These are phyloP conservation scores for Vigna hirtella DNA, from an alignment of 306 rosid species.

Conservation along the genomic window DNA sequence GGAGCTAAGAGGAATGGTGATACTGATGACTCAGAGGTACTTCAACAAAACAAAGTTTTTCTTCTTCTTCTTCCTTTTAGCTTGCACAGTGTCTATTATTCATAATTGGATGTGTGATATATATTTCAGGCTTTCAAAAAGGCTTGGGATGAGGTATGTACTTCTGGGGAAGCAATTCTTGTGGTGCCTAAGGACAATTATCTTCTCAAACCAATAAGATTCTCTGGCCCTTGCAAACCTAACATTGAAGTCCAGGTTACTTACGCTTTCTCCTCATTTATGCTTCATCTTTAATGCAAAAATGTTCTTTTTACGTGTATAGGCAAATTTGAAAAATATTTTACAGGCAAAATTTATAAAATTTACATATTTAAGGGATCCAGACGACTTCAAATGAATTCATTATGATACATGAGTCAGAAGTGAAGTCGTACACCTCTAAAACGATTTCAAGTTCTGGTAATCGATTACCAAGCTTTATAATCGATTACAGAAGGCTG, in stretches of 20 bases:
- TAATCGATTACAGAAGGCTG: too few species aligned
- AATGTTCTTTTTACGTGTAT: too few species aligned
- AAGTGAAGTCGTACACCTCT: too few species aligned
- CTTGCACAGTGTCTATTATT: neutral
- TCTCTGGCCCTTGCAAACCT: constrained; percentile 85
- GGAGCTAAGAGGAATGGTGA: constrained; percentile 70
- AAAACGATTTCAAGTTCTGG: too few species aligned
- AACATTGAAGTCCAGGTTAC: constrained; percentile 57
- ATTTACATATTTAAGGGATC: too few species aligned
- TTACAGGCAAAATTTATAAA: too few species aligned
- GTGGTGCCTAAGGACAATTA: constrained; percentile 57
- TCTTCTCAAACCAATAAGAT: constrained; percentile 67
- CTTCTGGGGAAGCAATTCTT: constrained; percentile 42
- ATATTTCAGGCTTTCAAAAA: constrained; percentile 65
- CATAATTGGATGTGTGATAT: neutral
- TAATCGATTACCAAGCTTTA: too few species aligned
- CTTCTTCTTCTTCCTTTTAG: neutral
- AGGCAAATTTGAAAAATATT: too few species aligned
- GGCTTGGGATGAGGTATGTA: constrained; percentile 77
- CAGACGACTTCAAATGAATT: too few species aligned
- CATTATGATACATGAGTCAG: too few species aligned
- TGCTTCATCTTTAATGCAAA: neutral
- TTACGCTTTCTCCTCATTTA: constrained; percentile 13
- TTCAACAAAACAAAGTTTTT: neutral
- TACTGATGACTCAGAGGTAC: constrained; percentile 66